Evolutionary conservation across 169 alveolate species (phyloP).

Genomic region (Eimeria brunetti): DNA sequence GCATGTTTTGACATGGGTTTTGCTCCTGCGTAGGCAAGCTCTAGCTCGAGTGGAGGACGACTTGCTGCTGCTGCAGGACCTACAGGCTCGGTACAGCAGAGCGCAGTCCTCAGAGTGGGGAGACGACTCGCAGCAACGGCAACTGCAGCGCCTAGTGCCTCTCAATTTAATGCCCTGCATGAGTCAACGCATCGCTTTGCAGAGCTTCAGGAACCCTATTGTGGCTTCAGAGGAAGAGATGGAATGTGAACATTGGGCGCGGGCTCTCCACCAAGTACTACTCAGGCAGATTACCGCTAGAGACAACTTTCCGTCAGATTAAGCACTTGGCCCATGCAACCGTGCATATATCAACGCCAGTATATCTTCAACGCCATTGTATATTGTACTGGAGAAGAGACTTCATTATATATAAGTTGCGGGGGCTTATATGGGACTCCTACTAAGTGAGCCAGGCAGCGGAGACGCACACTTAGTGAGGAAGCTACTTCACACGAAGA

Average conservation of each 20-base stretch:
- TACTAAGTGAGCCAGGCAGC: neutral
- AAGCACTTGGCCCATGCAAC: neutral
- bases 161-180: conserved; percentile 54
- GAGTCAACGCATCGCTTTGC: conserved; percentile 27
- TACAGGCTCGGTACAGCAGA: conserved; percentile 53
- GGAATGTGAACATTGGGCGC: conserved; percentile 45
- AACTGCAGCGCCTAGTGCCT: conserved; percentile 45
- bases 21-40: conserved; percentile 28
- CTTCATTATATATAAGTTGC: neutral
- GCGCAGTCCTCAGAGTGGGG: conserved; percentile 48
- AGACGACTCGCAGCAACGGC: conserved; percentile 25
- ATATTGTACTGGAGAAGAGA: neutral
- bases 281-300: conserved; percentile 42
- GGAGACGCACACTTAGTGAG: neutral
- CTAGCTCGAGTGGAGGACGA: conserved; percentile 44
- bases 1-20: neutral
- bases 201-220: neutral
- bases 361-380: neutral
- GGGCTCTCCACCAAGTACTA: conserved; percentile 28
- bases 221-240: neutral
- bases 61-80: conserved; percentile 39
- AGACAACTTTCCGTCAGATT: neutral
- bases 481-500: neutral
- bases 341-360: neutral
- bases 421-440: neutral